These are phyloP conservation scores for Saccharum spontaneum DNA, from an alignment of 176 grass and related monocot genomes.

Conservation along the genomic window DNA sequence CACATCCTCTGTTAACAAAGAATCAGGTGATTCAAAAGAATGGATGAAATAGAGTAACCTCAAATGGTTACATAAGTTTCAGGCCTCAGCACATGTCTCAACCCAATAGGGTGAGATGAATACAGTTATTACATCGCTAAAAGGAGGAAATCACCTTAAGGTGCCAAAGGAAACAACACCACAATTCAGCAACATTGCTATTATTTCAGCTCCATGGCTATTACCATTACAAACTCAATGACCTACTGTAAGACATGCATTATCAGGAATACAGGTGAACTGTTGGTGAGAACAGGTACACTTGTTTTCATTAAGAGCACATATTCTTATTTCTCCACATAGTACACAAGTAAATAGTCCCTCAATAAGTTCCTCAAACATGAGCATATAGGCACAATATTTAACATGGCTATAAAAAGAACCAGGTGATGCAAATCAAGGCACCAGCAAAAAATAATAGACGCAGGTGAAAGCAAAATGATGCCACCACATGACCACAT, in stretches of 20 bases:
- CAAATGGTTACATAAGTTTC: neutral
- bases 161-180: neutral
- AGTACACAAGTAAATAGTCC: neutral
- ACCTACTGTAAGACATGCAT: neutral
- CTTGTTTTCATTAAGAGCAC: neutral
- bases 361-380: neutral
- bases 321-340: neutral
- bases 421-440: constrained; percentile 5
- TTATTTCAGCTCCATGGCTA: neutral
- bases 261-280: neutral
- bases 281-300: neutral
- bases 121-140: neutral
- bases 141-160: neutral
- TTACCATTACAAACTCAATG: neutral
- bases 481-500: neutral
- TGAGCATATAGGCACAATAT: neutral
- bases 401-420: neutral
- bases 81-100: neutral
- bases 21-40: neutral
- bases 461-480: neutral
- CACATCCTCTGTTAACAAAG: neutral
- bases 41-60: neutral
- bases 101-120: neutral
- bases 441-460: neutral
- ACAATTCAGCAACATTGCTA: neutral